Evolutionary conservation across 306 rosid species (phyloP).

Genomic region (Prunus fruticosa): DNA sequence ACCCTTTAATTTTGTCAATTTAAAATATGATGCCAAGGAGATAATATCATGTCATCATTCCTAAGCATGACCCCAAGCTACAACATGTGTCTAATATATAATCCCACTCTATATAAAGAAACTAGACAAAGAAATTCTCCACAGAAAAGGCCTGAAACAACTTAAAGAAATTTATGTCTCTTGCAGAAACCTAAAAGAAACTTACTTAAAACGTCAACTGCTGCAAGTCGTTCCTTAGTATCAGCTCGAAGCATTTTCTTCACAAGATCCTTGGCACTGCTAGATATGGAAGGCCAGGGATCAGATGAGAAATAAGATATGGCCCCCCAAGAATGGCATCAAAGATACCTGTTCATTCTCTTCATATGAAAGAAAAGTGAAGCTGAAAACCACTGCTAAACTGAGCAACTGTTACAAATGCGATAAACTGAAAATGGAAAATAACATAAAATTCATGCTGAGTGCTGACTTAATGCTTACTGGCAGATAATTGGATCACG

Average conservation of each 20-base stretch:
- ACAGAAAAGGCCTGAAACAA: background rate
- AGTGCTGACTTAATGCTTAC: background rate
- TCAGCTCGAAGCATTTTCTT: conserved; percentile 75
- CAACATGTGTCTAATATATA: background rate
- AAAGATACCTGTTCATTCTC: conserved; percentile 91
- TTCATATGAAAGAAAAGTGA: conserved; percentile 39
- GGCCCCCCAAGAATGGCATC: conserved; percentile 86
- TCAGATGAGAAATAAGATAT: conserved; percentile 77
- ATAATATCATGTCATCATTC: background rate
- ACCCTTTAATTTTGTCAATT: background rate
- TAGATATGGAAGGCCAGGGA: conserved; percentile 97
- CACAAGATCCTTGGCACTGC: conserved; percentile 86
- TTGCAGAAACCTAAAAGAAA: background rate
- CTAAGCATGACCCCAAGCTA: background rate
- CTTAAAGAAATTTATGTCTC: background rate
- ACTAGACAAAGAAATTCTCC: background rate
- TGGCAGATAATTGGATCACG: background rate
- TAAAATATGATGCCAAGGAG: background rate
- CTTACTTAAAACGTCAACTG: conserved; percentile 85
- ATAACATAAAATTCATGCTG: background rate
- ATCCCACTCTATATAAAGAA: background rate
- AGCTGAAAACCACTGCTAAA: conserved; percentile 20
- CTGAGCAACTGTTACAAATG: background rate
- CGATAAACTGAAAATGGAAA: conserved; percentile 10
- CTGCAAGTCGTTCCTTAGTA: conserved; percentile 74